Conservation (phyloP, 1,284 basidiomycete genomes). For the Calocybe gambosa region DNA sequence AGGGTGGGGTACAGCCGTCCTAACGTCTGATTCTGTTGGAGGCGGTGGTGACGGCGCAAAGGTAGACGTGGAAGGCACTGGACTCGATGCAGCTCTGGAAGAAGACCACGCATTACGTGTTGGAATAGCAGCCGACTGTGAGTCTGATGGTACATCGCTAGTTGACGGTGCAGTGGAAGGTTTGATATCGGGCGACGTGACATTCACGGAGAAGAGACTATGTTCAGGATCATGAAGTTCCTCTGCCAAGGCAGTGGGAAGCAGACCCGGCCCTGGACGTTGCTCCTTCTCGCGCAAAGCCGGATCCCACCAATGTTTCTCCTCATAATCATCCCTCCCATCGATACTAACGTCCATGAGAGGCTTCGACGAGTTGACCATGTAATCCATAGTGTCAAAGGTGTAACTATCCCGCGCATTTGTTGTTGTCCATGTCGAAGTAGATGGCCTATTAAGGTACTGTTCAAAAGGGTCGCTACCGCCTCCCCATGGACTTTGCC, state of each 20-base stretch:
- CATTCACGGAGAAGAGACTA: constrained; percentile 56
- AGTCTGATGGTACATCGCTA: constrained; percentile 15
- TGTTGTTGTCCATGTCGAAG: constrained; percentile 1
- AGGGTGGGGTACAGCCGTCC: constrained; percentile 66
- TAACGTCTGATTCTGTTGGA: constrained; percentile 54
- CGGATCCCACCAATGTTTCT: constrained; percentile 62
- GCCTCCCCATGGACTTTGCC: constrained; percentile 2
- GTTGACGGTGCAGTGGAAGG: constrained; percentile 16
- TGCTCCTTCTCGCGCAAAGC: constrained; percentile 32
- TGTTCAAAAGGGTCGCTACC: constrained; percentile 1
- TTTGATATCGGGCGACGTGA: constrained; percentile 28
- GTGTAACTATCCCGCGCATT: constrained; percentile 13
- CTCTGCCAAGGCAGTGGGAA: constrained; percentile 61
- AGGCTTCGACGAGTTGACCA: constrained; percentile 13
- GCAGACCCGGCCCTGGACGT: constrained; percentile 62
- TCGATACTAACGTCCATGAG: constrained; percentile 38
- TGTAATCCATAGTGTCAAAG: constrained; percentile 24
- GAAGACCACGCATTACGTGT: constrained; percentile 16
- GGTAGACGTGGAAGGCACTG: constrained; percentile 22
- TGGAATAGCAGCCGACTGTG: constrained; percentile 17
- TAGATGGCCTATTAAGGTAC: not conserved
- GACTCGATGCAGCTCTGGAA: constrained; percentile 18
- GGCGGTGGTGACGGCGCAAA: constrained; percentile 25
- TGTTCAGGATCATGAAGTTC: constrained; percentile 65
- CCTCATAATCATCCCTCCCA: constrained; percentile 50